phyloP scores from a whole-genome alignment of 495 filamentous ascomycete genomes.

The Penicillium canariense region DNA sequence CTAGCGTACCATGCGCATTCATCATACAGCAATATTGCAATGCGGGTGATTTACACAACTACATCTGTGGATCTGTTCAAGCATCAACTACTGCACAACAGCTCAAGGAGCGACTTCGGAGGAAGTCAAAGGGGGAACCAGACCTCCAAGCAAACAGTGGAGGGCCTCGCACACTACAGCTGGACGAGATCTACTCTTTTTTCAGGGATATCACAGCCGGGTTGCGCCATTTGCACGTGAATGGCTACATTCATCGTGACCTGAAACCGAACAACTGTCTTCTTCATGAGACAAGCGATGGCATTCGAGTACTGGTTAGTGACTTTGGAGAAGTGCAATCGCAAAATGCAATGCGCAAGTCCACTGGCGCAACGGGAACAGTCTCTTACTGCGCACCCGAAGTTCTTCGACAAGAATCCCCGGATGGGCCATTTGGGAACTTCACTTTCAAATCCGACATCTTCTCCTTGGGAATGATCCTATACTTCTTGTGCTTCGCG shows the following conservation, averaged over 20 bases:
- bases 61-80: conserved; percentile 68
- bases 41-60: conserved; percentile 83
- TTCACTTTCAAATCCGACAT: conserved; percentile 96
- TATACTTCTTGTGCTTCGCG: conserved; percentile 96
- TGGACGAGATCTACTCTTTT: conserved; percentile 94
- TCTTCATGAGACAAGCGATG: conserved; percentile 69
- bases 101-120: conserved; percentile 79
- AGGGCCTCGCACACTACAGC: conserved; percentile 64
- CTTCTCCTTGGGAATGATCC: conserved; percentile 95
- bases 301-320: conserved; percentile 79
- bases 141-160: conserved; percentile 49
- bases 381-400: conserved; percentile 98
- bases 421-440: conserved; percentile 74
- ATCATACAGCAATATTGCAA: conserved; percentile 99
- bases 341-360: conserved; percentile 73
- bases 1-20: conserved; percentile 90
- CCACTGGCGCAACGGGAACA: conserved; percentile 91
- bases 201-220: conserved; percentile 95
- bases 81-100: conserved; percentile 68
- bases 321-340: conserved; percentile 96
- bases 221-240: conserved; percentile 83
- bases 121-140: conserved; percentile 64
- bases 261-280: conserved; percentile 95
- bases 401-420: conserved; percentile 67
- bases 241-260: conserved; percentile 94